These are phyloP conservation scores for Scleromitrula shiraiana DNA, from an alignment of 2,329 filamentous ascomycete species.

Conservation along the genomic window DNA sequence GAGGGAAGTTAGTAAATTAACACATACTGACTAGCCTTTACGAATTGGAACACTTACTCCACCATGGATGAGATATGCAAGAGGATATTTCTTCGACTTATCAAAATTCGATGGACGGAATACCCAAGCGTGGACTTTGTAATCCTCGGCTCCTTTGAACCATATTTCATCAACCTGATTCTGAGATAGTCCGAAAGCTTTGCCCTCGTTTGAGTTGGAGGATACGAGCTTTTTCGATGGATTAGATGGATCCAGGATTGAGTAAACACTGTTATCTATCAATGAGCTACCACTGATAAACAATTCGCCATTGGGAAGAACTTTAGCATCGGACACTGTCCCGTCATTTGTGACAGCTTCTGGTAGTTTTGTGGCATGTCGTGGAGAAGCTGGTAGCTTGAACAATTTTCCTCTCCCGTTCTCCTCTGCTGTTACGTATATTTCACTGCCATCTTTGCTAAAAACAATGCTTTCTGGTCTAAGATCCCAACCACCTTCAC, in stretches of 20 bases:
- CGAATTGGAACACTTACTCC: constrained; percentile 35
- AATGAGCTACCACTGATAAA: constrained; percentile 62
- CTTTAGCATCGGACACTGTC: constrained; percentile 44
- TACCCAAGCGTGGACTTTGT: constrained; percentile 56
- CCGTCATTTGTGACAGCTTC: constrained; percentile 44
- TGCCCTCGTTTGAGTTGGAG: constrained; percentile 58
- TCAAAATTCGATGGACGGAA: constrained; percentile 62
- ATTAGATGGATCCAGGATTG: constrained; percentile 38
- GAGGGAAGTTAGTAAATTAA: background rate
- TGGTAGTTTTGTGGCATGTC: constrained; percentile 41
- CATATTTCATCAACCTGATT: constrained; percentile 61
- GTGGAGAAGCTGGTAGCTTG: constrained; percentile 49
- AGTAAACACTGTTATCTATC: constrained; percentile 65
- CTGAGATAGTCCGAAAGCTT: constrained; percentile 55
- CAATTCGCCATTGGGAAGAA: constrained; percentile 43
- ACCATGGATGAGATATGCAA: constrained; percentile 75
- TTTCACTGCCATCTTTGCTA: constrained; percentile 49
- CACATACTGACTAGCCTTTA: background rate
- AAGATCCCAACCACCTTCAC: constrained; percentile 54
- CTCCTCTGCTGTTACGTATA: constrained; percentile 71
- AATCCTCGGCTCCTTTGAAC: constrained; percentile 55
- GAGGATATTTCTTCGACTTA: constrained; percentile 62
- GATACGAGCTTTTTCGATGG: constrained; percentile 42
- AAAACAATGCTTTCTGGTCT: constrained; percentile 50
- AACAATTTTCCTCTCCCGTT: constrained; percentile 55